These are phyloP conservation scores for Epichloe glyceriae DNA, from an alignment of 2,329 filamentous ascomycete genomes.

Conservation along the genomic window DNA sequence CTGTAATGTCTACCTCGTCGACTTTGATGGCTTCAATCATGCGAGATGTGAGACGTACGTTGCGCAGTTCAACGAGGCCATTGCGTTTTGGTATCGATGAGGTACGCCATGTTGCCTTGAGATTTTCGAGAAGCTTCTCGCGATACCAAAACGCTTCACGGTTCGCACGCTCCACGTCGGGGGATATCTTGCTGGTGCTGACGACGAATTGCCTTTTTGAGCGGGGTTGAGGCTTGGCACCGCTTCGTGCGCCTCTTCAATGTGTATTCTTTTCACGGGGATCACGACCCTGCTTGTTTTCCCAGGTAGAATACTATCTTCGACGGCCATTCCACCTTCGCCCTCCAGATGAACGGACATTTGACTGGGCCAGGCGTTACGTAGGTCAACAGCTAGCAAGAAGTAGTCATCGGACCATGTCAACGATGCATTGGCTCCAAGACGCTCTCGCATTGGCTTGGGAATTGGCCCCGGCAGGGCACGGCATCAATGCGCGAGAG, in stretches of 20 bases:
- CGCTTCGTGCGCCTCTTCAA: constrained; percentile 62
- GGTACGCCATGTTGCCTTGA: constrained; percentile 61
- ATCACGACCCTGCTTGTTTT: constrained; percentile 64
- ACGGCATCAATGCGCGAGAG: constrained; percentile 68
- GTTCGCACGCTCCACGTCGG: constrained; percentile 63
- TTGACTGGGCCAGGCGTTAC: constrained; percentile 80
- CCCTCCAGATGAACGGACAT: constrained; percentile 52
- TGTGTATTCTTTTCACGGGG: constrained; percentile 60
- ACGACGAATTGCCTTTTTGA: constrained; percentile 85
- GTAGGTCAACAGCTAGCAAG: constrained; percentile 67
- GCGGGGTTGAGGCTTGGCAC: constrained; percentile 72
- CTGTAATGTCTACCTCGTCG: constrained; percentile 57
- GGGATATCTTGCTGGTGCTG: constrained; percentile 63
- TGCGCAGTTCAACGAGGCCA: constrained; percentile 64
- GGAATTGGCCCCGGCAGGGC: constrained; percentile 59
- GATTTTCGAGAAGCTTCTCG: constrained; percentile 59
- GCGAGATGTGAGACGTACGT: constrained; percentile 56
- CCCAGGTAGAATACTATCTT: constrained; percentile 49
- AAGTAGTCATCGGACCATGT: constrained; percentile 52
- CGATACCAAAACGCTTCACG: constrained; percentile 88
- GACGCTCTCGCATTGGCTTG: constrained; percentile 40
- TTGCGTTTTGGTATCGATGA: constrained; percentile 35
- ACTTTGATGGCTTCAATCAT: constrained; percentile 78
- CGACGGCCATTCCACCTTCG: constrained; percentile 33
- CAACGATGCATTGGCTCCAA: constrained; percentile 20